phyloP scores from a whole-genome alignment of 2,329 filamentous ascomycete genomes.

The Trichophyton mentagrophytes region DNA sequence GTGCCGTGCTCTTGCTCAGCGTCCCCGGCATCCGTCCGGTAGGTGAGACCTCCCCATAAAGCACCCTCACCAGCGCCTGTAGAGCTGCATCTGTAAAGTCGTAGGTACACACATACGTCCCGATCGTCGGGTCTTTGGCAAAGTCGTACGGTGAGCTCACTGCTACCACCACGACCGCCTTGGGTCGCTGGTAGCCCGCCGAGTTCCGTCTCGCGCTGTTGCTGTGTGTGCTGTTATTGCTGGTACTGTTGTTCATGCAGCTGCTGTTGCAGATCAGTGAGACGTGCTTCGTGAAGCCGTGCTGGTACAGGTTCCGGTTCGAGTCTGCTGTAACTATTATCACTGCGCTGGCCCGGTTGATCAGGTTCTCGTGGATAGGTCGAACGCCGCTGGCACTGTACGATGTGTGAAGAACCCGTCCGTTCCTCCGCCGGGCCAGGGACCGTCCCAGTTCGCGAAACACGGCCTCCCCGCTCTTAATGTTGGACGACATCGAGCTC shows the following conservation, averaged over 20 bases:
- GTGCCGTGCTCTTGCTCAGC: conserved; percentile 55
- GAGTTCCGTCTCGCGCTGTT: no score
- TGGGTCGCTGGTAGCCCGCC: conserved; percentile 35
- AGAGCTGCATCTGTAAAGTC: conserved; percentile 91
- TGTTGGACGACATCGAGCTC: conserved; percentile 35
- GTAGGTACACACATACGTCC: conserved; percentile 89
- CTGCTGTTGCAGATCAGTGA: conserved; percentile 63
- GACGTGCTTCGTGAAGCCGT: conserved; percentile 90
- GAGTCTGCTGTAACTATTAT: conserved; percentile 88
- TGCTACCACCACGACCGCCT: conserved; percentile 78
- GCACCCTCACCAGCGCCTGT: conserved; percentile 65
- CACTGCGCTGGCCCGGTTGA: conserved; percentile 75
- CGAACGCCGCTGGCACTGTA: conserved; percentile 89
- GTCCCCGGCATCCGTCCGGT: conserved; percentile 53
- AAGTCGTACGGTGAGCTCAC: conserved; percentile 96
- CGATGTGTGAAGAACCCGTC: conserved; percentile 81
- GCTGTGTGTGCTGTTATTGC: no score
- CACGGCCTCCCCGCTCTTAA: conserved; percentile 87
- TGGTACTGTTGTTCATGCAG: no score
- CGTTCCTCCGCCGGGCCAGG: conserved; percentile 71
- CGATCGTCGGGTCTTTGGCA: conserved; percentile 78
- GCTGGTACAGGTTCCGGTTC: conserved; percentile 84
- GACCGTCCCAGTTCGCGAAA: conserved; percentile 81
- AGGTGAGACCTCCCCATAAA: conserved; percentile 61
- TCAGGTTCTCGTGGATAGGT: conserved; percentile 85